A percentile compares a stretch with the other conserved stretches of the same genome.
Evolutionary conservation across 495 filamentous ascomycete genomes (phyloP).

Genomic region (Penicillium longicatenatum): DNA sequence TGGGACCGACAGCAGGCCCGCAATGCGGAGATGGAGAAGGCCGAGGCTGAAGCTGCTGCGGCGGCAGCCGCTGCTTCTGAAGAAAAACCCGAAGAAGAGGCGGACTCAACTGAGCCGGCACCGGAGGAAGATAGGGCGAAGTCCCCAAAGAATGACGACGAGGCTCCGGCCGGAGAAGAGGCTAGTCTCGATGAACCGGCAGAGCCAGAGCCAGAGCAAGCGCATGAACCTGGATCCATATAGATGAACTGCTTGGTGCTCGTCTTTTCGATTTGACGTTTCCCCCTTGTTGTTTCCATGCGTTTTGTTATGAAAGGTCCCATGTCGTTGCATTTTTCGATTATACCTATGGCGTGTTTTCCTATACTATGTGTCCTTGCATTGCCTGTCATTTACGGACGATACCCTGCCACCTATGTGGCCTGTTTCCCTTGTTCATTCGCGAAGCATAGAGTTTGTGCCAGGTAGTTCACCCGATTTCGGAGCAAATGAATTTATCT

Average conservation of each 20-base stretch:
- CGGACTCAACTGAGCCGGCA: constrained; percentile 2
- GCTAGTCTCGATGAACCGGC: constrained; percentile 14
- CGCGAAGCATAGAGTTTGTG: constrained; percentile 16
- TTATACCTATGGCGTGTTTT: constrained; percentile 26
- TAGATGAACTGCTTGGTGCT: neutral
- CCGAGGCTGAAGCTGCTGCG: constrained; percentile 28
- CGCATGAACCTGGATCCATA: constrained; percentile 5
- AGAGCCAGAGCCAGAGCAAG: neutral
- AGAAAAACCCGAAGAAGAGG: constrained; percentile 18
- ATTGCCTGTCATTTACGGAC: constrained; percentile 27
- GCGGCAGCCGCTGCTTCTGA: constrained; percentile 19
- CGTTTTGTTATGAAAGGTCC: constrained; percentile 4
- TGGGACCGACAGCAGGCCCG: constrained; percentile 69
- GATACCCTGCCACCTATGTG: constrained; percentile 32
- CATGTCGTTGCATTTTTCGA: constrained; percentile 10
- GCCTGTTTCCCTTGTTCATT: constrained; percentile 16
- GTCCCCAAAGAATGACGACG: neutral
- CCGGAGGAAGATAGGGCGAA: neutral
- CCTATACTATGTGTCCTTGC: constrained; percentile 14
- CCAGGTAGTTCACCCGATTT: neutral
- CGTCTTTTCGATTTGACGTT: constrained; percentile 1
- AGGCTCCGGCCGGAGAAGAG: constrained; percentile 10
- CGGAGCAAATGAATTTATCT: neutral
- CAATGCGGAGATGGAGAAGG: constrained; percentile 44
- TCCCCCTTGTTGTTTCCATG: neutral